Evolutionary conservation across 1,139 yeast genomes (phyloP), one percentile per base, ranked within the genome.

Genomic region (Taphrina wiesneri): DNA sequence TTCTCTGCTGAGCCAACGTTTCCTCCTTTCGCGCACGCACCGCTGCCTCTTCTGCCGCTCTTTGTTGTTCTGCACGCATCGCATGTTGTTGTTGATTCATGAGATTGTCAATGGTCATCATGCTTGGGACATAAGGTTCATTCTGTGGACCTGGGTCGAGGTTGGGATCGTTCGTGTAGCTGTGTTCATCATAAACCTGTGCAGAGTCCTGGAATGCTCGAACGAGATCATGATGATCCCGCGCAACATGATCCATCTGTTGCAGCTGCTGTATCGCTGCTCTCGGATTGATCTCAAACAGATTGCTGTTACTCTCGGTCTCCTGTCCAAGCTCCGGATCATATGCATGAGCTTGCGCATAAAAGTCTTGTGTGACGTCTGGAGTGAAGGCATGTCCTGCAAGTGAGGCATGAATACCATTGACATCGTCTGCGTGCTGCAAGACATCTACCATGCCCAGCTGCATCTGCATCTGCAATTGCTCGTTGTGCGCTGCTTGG

Each of bases 91-190:
- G 59, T 23, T 39, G 59, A 25, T 39, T 54, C 59, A 54, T 36
- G 26, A 54, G 59, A 23, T 54, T 54, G 49, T 54, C 59, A n/a
- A 54, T 54, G 13, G 59, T 54, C 34, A 54, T 54, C 59, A 54
- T 54, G 49, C 59, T 54, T 15, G 59, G 59, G 5, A 54, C 49
- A 15, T 54, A 54, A 1, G 59, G 59, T 17, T 54, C 49, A 39
- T 41, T 41, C 49, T 54, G 59, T 1, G 59, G 47, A 15, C 25
- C 26, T 1, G 45, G 3, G 6, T 34, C 56, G 45, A 52, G 56
- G n/a, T 32, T 21, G 2, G 56, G 13, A 17, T 52, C 56, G 17
- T 52, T 32, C 17, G 56, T 25, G 4, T 28, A 54, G 26, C 36
- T 23, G 23, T 49, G 28, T 17, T 17, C 36, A 17, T 49, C 36